phyloP scores from a whole-genome alignment of 2,329 filamentous ascomycete species.

The Xylariales sp. region DNA sequence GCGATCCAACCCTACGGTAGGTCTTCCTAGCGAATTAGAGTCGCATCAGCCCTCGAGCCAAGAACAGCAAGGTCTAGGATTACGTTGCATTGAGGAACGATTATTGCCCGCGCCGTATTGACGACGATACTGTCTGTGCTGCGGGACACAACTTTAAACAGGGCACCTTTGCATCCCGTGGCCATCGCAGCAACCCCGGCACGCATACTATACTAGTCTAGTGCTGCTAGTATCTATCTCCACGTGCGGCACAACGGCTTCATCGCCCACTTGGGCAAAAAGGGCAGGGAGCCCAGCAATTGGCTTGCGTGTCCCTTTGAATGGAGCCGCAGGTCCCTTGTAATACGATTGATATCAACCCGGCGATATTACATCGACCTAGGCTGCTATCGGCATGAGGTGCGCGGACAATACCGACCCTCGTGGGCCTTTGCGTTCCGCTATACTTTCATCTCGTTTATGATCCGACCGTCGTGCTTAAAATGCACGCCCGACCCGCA shows the following conservation, averaged over 20 bases:
- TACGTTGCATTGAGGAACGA: slow-evolving; percentile 23
- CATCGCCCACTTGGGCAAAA: slow-evolving; percentile 13
- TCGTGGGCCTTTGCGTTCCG: slow-evolving; percentile 13
- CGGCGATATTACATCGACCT: slow-evolving; percentile 8
- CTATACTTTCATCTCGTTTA: slow-evolving; percentile 13
- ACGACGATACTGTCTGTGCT: neutral
- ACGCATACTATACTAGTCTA: slow-evolving; percentile 1
- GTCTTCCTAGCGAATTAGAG: slow-evolving; percentile 11
- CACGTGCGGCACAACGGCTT: slow-evolving; percentile 30
- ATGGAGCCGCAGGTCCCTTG: slow-evolving; percentile 14
- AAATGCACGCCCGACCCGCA: slow-evolving; percentile 12
- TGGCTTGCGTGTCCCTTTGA: slow-evolving; percentile 28
- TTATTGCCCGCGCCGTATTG: slow-evolving; percentile 17
- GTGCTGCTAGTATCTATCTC: slow-evolving; percentile 10
- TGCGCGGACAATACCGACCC: slow-evolving; percentile 22
- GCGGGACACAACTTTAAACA: slow-evolving; percentile 4
- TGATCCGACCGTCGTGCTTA: slow-evolving; percentile 2
- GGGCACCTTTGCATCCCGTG: slow-evolving; percentile 6
- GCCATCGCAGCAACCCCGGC: neutral
- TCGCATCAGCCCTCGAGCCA: slow-evolving; percentile 24
- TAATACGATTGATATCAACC: slow-evolving; percentile 13
- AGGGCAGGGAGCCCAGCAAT: neutral
- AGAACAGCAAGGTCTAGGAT: slow-evolving; percentile 18
- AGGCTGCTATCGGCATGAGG: slow-evolving; percentile 18
- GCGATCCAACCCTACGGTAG: slow-evolving; percentile 25